phyloP scores from a whole-genome alignment of 176 grass and related monocot genomes.

The Oryza longistaminata region DNA sequence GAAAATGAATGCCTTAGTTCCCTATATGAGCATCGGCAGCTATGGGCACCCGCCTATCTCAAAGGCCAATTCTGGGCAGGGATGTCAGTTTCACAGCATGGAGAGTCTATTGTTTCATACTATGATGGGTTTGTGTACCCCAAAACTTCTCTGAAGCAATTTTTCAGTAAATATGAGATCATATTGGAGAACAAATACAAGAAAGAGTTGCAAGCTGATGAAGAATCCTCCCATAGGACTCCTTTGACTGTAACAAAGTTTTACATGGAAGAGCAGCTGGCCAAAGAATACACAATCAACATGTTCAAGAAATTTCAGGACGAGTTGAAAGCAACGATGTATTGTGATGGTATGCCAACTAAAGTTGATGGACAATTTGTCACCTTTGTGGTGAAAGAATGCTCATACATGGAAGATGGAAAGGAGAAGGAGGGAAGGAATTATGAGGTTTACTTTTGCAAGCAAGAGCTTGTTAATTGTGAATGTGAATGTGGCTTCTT shows the following conservation, averaged over 20 bases:
- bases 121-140: slow-evolving; percentile 95
- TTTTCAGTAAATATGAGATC: slow-evolving; percentile 88
- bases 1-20: slow-evolving; percentile 81
- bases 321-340: slow-evolving; percentile 96
- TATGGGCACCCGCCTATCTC: slow-evolving; percentile 82
- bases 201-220: slow-evolving; percentile 83
- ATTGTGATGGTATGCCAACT: slow-evolving; percentile 80
- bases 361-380: slow-evolving; percentile 56
- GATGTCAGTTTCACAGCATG: slow-evolving; percentile 68
- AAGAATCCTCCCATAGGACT: slow-evolving; percentile 82
- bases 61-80: slow-evolving; percentile 93
- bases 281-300: slow-evolving; percentile 85
- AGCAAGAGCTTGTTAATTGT: slow-evolving; percentile 42
- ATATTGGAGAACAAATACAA: slow-evolving; percentile 88
- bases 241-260: slow-evolving; percentile 91
- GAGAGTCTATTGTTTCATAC: slow-evolving; percentile 61
- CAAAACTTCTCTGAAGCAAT: slow-evolving; percentile 92
- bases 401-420: slow-evolving; percentile 82
- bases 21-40: slow-evolving; percentile 70
- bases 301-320: slow-evolving; percentile 97
- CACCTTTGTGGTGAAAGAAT: slow-evolving; percentile 91
- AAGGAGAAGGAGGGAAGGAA: slow-evolving; percentile 71
- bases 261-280: slow-evolving; percentile 94
- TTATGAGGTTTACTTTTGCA: slow-evolving; percentile 76
- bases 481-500: slow-evolving; percentile 83